phyloP scores from a whole-genome alignment of 805 yeast genomes.

The Metschnikowia colocasiae region DNA sequence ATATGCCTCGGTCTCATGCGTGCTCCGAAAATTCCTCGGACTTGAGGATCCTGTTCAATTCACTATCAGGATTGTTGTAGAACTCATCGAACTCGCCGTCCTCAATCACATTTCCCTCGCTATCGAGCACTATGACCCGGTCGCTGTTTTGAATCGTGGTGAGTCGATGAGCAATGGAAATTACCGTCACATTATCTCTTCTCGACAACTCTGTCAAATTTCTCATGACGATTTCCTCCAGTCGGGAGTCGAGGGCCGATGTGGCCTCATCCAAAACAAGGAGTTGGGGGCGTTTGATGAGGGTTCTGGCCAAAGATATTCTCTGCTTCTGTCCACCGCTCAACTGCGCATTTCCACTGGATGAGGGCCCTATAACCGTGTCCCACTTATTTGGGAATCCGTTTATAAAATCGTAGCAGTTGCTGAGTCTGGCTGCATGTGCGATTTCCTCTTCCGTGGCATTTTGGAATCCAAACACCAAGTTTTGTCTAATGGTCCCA shows the following conservation, averaged over 20 bases:
- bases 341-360: constrained; percentile 71
- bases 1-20: not conserved
- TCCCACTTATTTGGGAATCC: constrained; percentile 80
- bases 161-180: constrained; percentile 88
- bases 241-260: constrained; percentile 84
- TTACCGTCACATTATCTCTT: constrained; percentile 53
- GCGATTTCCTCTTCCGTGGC: constrained; percentile 57
- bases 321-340: constrained; percentile 96
- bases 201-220: constrained; percentile 57
- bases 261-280: constrained; percentile 91
- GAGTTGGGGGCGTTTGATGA: constrained; percentile 74
- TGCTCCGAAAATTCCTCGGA: constrained; percentile 18
- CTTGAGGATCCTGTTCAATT: constrained; percentile 42
- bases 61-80: constrained; percentile 42
- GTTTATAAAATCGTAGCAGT: constrained; percentile 63
- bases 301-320: constrained; percentile 84
- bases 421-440: constrained; percentile 64
- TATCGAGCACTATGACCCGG: constrained; percentile 65
- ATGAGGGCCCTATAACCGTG: constrained; percentile 75
- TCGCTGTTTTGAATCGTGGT: constrained; percentile 84
- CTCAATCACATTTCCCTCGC: constrained; percentile 56
- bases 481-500: constrained; percentile 80
- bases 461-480: constrained; percentile 65
- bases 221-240: constrained; percentile 79
- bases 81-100: constrained; percentile 61